Conservation (phyloP, 169 alveolate species). For the Perkinsus marinus region DNA sequence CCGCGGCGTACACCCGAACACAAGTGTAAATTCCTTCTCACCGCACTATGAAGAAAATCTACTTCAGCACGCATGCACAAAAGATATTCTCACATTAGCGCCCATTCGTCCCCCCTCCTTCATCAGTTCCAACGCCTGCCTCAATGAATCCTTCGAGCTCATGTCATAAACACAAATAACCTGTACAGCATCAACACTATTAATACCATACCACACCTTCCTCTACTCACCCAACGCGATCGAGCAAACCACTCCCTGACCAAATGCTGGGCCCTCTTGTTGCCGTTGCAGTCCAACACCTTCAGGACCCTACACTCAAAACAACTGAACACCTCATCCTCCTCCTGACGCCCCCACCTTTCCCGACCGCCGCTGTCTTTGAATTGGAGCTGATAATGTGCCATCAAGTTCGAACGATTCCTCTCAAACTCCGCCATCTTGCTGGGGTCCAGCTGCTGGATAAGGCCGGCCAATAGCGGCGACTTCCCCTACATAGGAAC, state of each 20-base stretch:
- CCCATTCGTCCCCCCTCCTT: neutral
- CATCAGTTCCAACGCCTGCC: neutral
- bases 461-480: neutral
- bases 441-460: neutral
- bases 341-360: neutral
- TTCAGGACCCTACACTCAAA: neutral
- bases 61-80: no score
- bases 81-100: neutral
- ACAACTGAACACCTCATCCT: no score
- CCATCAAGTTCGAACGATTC: neutral
- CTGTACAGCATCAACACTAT: neutral
- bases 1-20: no score
- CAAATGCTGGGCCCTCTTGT: neutral
- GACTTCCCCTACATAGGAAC: neutral
- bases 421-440: neutral
- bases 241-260: neutral
- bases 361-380: neutral
- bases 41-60: no score
- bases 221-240: neutral
- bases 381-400: neutral
- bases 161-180: neutral
- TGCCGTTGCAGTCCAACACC: neutral
- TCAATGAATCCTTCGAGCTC: neutral
- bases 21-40: no score
- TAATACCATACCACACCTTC: neutral